Evolutionary conservation across 2,329 filamentous ascomycete genomes (phyloP), one percentile per base, ranked within the genome.

Genomic region (Bimuria novae-zelandiae): DNA sequence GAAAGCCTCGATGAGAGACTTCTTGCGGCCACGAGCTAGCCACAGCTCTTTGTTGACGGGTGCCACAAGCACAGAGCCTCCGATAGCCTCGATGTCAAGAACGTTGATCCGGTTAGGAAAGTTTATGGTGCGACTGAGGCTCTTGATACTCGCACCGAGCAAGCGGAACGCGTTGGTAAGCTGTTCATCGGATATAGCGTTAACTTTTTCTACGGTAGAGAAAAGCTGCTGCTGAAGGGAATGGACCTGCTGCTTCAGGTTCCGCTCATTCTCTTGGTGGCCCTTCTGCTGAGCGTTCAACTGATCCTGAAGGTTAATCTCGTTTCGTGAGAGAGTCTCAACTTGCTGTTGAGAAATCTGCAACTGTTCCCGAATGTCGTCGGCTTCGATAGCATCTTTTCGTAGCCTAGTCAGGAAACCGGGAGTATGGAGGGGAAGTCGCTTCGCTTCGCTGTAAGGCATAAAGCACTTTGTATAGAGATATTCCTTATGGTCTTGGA

Each of bases 171-270:
- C 54, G 7, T 49, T 29, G 1, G 40, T 35, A 11, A 68, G 51
- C 11, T 60, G 35, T 1, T 61, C 60, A 41, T 68, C 65, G 0
- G 61, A 27, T 0, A 55, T 17, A 3, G 35, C 25, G 5, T 56
- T 30, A 2, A 57, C 30, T n/a, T 60, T 65, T 5, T 65, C 56
- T 0, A 60, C 54, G 19, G 51, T 59, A 0, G 49, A 36, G 6
- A 68, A 48, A 52, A 64, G 21, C 5, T 61, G 51, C 21, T 56
- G 49, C 42, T 65, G 65, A 1, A 54, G 36, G 11, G 27, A 6
- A 7, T 16, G 11, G 12, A 33, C n/a, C 12, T 33, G 30, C 25
- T 27, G n/a, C 7, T 7, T 7, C 27, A 30, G 12, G 7, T 12
- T 12, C 27, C 12, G 7, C 27, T 30, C 27, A 12, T 7, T 30